These are phyloP conservation scores for Pulveroboletus sp. DNA, from an alignment of 768 basidiomycete species.

Conservation along the genomic window DNA sequence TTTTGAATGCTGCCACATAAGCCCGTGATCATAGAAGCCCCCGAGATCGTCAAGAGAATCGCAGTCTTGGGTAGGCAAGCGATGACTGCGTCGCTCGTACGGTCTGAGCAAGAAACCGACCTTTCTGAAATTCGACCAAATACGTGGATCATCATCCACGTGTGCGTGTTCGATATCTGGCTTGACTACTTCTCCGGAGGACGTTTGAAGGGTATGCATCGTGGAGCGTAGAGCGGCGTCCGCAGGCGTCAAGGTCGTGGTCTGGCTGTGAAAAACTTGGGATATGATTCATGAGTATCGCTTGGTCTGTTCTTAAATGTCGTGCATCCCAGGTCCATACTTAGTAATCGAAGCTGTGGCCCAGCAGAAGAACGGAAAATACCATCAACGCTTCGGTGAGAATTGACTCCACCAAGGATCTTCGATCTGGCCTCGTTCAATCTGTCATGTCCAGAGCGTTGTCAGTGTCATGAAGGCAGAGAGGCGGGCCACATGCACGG, in stretches of 20 bases:
- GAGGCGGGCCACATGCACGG: too few relatives aligned
- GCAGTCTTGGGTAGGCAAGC: conserved; percentile 8
- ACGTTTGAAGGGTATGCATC: too few relatives aligned
- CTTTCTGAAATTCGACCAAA: conserved; percentile 56
- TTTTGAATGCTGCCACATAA: conserved; percentile 29
- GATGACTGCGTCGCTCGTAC: neutral
- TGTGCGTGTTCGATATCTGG: conserved; percentile 37
- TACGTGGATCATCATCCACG: conserved; percentile 60
- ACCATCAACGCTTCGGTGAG: too few relatives aligned
- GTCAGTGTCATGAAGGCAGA: too few relatives aligned
- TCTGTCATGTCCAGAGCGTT: too few relatives aligned
- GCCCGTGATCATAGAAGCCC: conserved; percentile 30
- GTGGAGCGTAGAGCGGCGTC: neutral
- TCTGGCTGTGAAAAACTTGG: conserved; percentile 1
- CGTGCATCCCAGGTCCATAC: neutral
- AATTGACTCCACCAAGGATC: too few relatives aligned
- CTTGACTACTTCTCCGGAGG: conserved; percentile 1
- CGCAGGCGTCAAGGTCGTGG: neutral
- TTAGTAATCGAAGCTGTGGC: neutral
- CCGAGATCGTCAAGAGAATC: conserved; percentile 23
- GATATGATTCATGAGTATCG: conserved; percentile 6
- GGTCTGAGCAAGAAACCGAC: conserved; percentile 27
- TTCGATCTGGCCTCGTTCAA: too few relatives aligned
- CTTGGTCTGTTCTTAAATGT: conserved; percentile 7
- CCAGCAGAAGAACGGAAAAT: too few relatives aligned